Evolutionary conservation across 176 grass and related monocot species (phyloP).

Genomic region (Phoenix dactylifera): DNA sequence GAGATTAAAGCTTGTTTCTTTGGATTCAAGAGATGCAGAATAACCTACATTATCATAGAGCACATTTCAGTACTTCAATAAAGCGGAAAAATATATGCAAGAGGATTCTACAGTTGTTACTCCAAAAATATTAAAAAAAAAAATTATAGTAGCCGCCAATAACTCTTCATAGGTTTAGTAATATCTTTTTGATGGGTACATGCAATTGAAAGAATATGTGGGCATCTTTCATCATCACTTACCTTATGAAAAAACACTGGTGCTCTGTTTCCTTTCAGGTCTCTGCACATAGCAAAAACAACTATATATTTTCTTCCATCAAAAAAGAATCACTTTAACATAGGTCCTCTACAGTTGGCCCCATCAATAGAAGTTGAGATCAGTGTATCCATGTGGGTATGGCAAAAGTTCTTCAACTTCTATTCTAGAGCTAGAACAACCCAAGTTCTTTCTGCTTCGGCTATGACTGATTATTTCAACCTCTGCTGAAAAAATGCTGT

Average conservation of each 20-base stretch:
- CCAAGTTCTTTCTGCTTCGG: slow-evolving; percentile 36
- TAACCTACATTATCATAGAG: too few relatives aligned
- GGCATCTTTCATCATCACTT: too few relatives aligned
- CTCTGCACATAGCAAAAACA: neutral
- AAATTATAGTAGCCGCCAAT: too few relatives aligned
- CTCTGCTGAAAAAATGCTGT: slow-evolving; percentile 77
- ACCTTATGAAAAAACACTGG: neutral
- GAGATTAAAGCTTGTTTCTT: too few relatives aligned
- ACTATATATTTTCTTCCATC: neutral
- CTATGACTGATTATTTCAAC: slow-evolving; percentile 57
- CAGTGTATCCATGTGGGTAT: slow-evolving; percentile 58
- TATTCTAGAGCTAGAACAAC: slow-evolving; percentile 48
- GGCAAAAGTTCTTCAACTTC: slow-evolving; percentile 64
- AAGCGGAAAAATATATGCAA: too few relatives aligned
- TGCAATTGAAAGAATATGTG: too few relatives aligned
- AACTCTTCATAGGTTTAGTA: too few relatives aligned
- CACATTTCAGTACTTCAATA: too few relatives aligned
- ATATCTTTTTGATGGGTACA: too few relatives aligned
- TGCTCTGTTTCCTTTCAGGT: neutral
- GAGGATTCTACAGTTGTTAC: too few relatives aligned
- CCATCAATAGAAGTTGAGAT: slow-evolving; percentile 69
- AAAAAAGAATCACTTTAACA: neutral
- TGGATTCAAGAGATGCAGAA: too few relatives aligned
- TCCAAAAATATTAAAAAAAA: too few relatives aligned
- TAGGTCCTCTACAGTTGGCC: neutral